Percentiles rank a stretch among this genome's conserved stretches.
Evolutionary conservation across 139 green algal species (phyloP).

Genomic region (Medakamo hakoo): DNA sequence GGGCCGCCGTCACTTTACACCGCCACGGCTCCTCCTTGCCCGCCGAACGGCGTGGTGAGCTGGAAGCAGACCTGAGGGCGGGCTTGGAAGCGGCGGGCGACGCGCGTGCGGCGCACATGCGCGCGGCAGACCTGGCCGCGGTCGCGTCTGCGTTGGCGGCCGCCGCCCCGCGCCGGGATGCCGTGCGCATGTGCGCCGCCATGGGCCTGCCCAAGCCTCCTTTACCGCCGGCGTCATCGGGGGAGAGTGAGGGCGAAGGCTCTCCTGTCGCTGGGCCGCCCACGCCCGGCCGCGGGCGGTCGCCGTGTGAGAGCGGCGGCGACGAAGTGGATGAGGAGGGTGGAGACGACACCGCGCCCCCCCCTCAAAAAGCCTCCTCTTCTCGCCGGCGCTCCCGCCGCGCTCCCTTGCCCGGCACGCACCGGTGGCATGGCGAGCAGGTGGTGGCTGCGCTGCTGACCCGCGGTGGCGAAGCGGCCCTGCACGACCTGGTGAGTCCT

Average conservation of each 20-base stretch:
- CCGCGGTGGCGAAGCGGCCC: constrained; percentile 25
- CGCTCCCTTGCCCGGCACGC: no score
- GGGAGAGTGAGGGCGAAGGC: constrained; percentile 7
- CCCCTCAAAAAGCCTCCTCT: constrained; percentile 7
- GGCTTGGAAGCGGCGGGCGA: not conserved
- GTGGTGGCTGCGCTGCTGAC: constrained; percentile 30
- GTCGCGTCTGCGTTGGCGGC: constrained; percentile 6
- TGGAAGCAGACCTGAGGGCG: constrained; percentile 5
- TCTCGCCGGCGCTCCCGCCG: no score
- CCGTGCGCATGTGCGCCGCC: constrained; percentile 7
- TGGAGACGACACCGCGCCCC: not conserved
- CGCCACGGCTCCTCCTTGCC: constrained; percentile 13
- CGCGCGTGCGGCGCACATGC: constrained; percentile 1
- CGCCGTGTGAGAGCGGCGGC: not conserved
- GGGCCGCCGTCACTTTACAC: constrained; percentile 19
- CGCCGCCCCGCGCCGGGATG: constrained; percentile 3
- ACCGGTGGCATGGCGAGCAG: constrained; percentile 45
- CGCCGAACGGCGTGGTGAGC: constrained; percentile 4
- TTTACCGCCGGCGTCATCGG: no score
- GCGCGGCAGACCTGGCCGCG: not conserved
- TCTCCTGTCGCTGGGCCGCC: not conserved
- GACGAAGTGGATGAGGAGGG: not conserved
- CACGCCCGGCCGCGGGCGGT: not conserved
- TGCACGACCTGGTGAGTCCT: constrained; percentile 40
- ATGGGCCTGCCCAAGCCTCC: no score